phyloP scores from a whole-genome alignment of 108 stramenopile genomes.

The Aurantiochytrium sp. region DNA sequence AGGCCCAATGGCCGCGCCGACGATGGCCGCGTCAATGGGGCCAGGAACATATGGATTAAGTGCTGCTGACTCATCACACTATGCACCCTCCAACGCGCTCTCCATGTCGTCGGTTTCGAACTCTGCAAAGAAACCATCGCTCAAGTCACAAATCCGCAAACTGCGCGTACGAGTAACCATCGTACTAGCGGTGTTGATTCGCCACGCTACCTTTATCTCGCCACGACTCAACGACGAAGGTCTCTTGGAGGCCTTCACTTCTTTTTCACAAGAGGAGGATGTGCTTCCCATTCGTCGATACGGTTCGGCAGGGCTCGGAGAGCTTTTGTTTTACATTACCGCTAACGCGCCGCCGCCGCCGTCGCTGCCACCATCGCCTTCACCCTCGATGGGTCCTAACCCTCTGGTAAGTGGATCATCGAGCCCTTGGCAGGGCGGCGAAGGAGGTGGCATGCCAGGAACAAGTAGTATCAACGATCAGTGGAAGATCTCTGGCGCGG shows the following conservation, averaged over 20 bases:
- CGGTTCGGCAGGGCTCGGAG: slow-evolving; percentile 43
- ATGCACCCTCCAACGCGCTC: too few relatives aligned
- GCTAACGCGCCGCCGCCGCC: slow-evolving; percentile 22
- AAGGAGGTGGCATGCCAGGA: not conserved
- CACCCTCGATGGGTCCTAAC: too few relatives aligned
- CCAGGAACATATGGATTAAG: not conserved
- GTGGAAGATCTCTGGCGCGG: not conserved
- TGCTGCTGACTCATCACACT: not conserved
- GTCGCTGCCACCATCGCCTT: too few relatives aligned
- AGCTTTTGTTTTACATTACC: slow-evolving; percentile 47
- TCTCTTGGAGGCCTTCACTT: not conserved
- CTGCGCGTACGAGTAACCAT: slow-evolving; percentile 23
- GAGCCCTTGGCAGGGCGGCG: not conserved
- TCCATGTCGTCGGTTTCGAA: not conserved
- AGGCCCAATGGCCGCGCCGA: too few relatives aligned
- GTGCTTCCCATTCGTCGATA: slow-evolving; percentile 23
- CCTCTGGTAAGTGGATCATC: too few relatives aligned
- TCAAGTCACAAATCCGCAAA: not conserved
- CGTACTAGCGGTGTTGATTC: slow-evolving; percentile 36
- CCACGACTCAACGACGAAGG: slow-evolving; percentile 12
- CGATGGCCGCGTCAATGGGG: not conserved
- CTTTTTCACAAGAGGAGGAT: not conserved
- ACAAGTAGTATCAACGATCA: not conserved
- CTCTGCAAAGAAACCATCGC: not conserved
- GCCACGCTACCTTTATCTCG: slow-evolving; percentile 48